These are phyloP conservation scores for Artemisia annua DNA, from an alignment of 129 eudicot species.

Conservation along the genomic window DNA sequence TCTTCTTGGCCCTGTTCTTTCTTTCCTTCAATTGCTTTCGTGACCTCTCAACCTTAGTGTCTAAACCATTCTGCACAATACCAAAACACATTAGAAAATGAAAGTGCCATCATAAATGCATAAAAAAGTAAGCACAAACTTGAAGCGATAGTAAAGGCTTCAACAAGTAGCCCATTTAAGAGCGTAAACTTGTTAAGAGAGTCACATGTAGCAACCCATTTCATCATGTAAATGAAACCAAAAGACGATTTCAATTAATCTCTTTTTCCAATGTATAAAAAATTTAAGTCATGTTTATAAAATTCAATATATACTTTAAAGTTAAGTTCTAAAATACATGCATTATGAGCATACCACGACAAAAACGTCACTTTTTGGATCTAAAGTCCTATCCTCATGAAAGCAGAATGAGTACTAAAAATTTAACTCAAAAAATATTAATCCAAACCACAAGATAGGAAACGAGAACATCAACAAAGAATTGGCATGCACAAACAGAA, in stretches of 20 bases:
- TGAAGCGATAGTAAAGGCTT: not conserved
- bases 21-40: conserved; percentile 71
- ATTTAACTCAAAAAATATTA: not conserved
- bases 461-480: too few relatives aligned
- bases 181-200: too few relatives aligned
- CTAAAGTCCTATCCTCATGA: not conserved
- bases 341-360: not conserved
- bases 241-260: too few relatives aligned
- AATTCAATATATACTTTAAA: not conserved
- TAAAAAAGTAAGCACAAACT: not conserved
- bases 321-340: not conserved
- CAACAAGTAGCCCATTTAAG: not conserved
- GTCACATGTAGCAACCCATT: too few relatives aligned
- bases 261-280: too few relatives aligned
- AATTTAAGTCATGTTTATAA: too few relatives aligned
- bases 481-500: too few relatives aligned
- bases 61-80: conserved; percentile 58
- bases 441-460: too few relatives aligned
- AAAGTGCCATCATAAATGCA: too few relatives aligned
- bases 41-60: conserved; percentile 63
- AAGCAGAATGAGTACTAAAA: not conserved
- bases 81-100: not conserved
- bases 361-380: not conserved
- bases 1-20: conserved; percentile 72
- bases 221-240: too few relatives aligned